Evolutionary conservation across 1,139 yeast genomes (phyloP).

Genomic region (Scheffersomyces insectosa): DNA sequence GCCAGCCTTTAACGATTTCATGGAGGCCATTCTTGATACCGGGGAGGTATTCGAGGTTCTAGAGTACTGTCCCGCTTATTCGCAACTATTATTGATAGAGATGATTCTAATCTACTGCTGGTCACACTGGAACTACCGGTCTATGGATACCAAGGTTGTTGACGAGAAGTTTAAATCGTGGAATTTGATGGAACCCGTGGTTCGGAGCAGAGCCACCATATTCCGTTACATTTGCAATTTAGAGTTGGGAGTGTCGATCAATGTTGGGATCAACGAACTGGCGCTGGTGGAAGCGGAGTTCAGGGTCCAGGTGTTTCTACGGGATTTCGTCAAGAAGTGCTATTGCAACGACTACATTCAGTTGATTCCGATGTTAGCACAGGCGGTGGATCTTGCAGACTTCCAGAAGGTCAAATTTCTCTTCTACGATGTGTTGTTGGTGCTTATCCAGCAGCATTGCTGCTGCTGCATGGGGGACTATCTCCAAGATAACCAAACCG

Average conservation of each 20-base stretch:
- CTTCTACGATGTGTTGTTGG: conserved; percentile 28
- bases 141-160: conserved; percentile 3
- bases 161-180: conserved; percentile 13
- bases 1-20: conserved; percentile 31
- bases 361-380: conserved; percentile 35
- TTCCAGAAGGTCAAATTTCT: conserved; percentile 16
- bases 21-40: conserved; percentile 35
- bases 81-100: conserved; percentile 27
- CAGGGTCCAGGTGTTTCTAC: conserved; percentile 26
- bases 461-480: conserved; percentile 39
- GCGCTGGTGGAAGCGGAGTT: conserved; percentile 18
- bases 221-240: conserved; percentile 32
- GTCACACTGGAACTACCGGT: conserved; percentile 33
- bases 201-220: conserved; percentile 28
- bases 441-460: conserved; percentile 27
- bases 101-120: conserved; percentile 37
- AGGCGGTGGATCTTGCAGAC: conserved; percentile 30
- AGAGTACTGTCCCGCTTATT: conserved; percentile 12
- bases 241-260: conserved; percentile 24
- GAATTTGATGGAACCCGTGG: conserved; percentile 19
- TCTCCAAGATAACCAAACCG: conserved; percentile 21
- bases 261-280: conserved; percentile 9
- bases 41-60: conserved; percentile 23
- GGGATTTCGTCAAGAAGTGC: conserved; percentile 20
- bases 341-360: conserved; percentile 33